phyloP scores from a whole-genome alignment of 768 basidiomycete species.

The Hemileccinum rubropunctum region DNA sequence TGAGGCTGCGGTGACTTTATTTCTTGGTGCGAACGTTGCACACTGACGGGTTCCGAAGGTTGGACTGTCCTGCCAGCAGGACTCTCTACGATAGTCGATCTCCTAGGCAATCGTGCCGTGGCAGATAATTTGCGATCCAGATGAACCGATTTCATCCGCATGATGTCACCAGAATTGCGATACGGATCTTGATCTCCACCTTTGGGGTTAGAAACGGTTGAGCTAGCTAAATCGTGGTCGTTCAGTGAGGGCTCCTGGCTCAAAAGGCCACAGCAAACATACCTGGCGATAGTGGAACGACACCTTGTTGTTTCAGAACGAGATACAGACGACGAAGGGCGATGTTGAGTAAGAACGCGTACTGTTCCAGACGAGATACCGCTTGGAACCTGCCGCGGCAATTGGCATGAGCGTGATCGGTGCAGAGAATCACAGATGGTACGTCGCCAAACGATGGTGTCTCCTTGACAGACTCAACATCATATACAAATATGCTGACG shows the following conservation, averaged over 20 bases:
- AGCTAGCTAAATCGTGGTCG: slow-evolving; percentile 18
- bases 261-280: slow-evolving; percentile 18
- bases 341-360: slow-evolving; percentile 94
- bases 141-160: slow-evolving; percentile 92
- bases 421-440: slow-evolving; percentile 73
- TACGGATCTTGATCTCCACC: slow-evolving; percentile 67
- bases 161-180: slow-evolving; percentile 85
- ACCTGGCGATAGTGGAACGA: slow-evolving; percentile 83
- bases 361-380: slow-evolving; percentile 94
- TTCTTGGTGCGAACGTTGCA: slow-evolving; percentile 46
- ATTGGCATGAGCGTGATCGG: slow-evolving; percentile 65
- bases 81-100: slow-evolving; percentile 94
- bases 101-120: slow-evolving; percentile 86
- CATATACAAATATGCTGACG: slow-evolving; percentile 76
- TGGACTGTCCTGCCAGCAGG: slow-evolving; percentile 87
- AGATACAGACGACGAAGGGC: slow-evolving; percentile 89
- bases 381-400: slow-evolving; percentile 81
- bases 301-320: slow-evolving; percentile 82
- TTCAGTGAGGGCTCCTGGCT: slow-evolving; percentile 9
- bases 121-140: slow-evolving; percentile 95
- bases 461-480: slow-evolving; percentile 65
- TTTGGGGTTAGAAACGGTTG: slow-evolving; percentile 33
- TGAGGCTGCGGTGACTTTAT: slow-evolving; percentile 39
- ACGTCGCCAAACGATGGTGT: slow-evolving; percentile 69
- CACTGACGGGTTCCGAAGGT: slow-evolving; percentile 54